Conservation (phyloP, 2,329 filamentous ascomycete genomes). For the Penicillium janthinellum region DNA sequence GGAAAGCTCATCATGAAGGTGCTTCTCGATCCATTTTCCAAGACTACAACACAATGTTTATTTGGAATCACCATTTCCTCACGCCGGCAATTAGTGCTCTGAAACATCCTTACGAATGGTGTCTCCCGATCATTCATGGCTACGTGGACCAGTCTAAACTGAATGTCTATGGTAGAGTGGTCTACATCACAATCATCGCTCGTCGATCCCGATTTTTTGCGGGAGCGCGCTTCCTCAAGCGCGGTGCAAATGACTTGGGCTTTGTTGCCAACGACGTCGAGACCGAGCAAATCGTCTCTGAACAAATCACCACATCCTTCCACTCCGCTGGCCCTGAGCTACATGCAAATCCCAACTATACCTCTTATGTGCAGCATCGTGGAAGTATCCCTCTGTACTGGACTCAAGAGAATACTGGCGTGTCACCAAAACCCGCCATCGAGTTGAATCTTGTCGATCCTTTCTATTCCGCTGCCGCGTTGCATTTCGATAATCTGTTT, state of each 20-base stretch:
- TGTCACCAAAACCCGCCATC: constrained; percentile 94
- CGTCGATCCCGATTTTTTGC: constrained; percentile 90
- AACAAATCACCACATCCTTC: constrained; percentile 91
- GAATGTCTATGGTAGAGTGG: constrained; percentile 81
- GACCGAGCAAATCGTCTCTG: constrained; percentile 96
- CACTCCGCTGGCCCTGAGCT: constrained; percentile 84
- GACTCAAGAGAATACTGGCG: constrained; percentile 94
- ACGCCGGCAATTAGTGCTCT: constrained; percentile 70
- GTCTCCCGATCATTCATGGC: constrained; percentile 89
- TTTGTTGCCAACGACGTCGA: constrained; percentile 99
- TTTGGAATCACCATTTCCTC: constrained; percentile 93
- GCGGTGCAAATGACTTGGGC: constrained; percentile 89
- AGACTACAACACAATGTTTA: constrained; percentile 95
- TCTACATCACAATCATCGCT: constrained; percentile 93
- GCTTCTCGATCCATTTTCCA: constrained; percentile 64
- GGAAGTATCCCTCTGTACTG: constrained; percentile 96
- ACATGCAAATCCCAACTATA: constrained; percentile 87
- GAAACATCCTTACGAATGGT: constrained; percentile 90
- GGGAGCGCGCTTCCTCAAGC: constrained; percentile 89
- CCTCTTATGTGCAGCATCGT: constrained; percentile 93
- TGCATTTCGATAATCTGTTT: constrained; percentile 95
- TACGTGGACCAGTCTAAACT: constrained; percentile 90
- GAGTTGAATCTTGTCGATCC: constrained; percentile 94
- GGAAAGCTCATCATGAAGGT: constrained; percentile 69
- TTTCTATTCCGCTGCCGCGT: constrained; percentile 87